phyloP scores from a whole-genome alignment of 2,329 filamentous ascomycete genomes.

The Fusarium nygamai region DNA sequence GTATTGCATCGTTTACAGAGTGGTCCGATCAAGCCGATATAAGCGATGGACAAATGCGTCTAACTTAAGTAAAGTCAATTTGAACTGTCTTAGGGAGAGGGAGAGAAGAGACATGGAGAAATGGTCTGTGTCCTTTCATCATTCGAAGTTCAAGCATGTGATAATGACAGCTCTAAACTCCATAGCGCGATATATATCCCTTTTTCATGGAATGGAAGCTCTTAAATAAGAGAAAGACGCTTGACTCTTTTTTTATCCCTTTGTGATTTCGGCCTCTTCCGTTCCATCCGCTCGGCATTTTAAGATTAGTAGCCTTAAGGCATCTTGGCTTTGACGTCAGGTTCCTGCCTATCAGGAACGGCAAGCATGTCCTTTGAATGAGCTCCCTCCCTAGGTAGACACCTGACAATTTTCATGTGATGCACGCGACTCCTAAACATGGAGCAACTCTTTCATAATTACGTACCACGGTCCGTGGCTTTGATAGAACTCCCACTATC shows the following conservation, averaged over 20 bases:
- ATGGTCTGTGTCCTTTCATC: neutral
- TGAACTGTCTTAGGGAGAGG: neutral
- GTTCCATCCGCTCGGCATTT: neutral
- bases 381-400: neutral
- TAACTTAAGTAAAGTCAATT: neutral
- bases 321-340: conserved; percentile 40
- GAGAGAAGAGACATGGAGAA: neutral
- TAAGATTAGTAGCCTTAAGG: conserved; percentile 1
- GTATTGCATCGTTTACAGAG: neutral
- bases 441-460: neutral
- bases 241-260: neutral
- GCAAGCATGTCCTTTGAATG: conserved; percentile 25
- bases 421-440: conserved; percentile 6
- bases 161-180: neutral
- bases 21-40: neutral
- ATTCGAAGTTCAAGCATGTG: neutral
- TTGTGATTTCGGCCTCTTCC: conserved; percentile 15
- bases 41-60: conserved; percentile 6
- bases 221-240: neutral
- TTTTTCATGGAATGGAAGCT: no score
- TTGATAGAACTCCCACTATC: neutral
- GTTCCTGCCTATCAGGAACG: conserved; percentile 43
- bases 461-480: neutral
- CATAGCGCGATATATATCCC: neutral
- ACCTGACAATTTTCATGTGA: conserved; percentile 28